These are phyloP conservation scores for Fusarium secorum DNA, from an alignment of 2,329 filamentous ascomycete species.

Conservation along the genomic window DNA sequence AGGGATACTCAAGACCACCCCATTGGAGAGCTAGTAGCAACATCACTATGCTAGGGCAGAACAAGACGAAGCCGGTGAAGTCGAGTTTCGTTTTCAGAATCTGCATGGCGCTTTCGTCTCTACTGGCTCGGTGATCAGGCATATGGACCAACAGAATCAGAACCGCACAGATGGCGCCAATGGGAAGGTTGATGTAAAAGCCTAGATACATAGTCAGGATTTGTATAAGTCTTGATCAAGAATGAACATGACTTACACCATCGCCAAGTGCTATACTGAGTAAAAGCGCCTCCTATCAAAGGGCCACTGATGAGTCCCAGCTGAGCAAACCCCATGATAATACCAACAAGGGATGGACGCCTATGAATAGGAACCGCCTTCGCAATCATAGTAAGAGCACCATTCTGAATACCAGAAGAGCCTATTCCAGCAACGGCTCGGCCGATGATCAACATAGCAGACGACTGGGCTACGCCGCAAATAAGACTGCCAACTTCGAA, in stretches of 20 bases:
- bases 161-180: conserved; percentile 49
- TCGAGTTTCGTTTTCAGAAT: conserved; percentile 50
- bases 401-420: conserved; percentile 53
- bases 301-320: conserved; percentile 58
- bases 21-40: conserved; percentile 62
- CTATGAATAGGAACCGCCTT: conserved; percentile 41
- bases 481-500: conserved; percentile 55
- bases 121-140: conserved; percentile 44
- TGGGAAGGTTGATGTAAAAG: conserved; percentile 58
- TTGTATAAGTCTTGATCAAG: neutral
- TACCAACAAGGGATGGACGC: conserved; percentile 41
- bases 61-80: conserved; percentile 52
- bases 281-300: conserved; percentile 55
- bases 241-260: conserved; percentile 49
- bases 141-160: conserved; percentile 47
- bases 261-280: conserved; percentile 52
- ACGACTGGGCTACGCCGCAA: conserved; percentile 56
- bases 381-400: conserved; percentile 46
- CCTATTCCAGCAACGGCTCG: conserved; percentile 59
- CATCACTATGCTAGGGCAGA: conserved; percentile 57
- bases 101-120: conserved; percentile 15
- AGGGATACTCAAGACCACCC: conserved; percentile 57
- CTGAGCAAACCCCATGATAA: conserved; percentile 48
- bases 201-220: conserved; percentile 37
- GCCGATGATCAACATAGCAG: conserved; percentile 58